Percentiles rank a stretch among this genome's conserved stretches.
Evolutionary conservation across 1,139 yeast genomes (phyloP).

Genomic region (Kurtzmaniella natalensis): DNA sequence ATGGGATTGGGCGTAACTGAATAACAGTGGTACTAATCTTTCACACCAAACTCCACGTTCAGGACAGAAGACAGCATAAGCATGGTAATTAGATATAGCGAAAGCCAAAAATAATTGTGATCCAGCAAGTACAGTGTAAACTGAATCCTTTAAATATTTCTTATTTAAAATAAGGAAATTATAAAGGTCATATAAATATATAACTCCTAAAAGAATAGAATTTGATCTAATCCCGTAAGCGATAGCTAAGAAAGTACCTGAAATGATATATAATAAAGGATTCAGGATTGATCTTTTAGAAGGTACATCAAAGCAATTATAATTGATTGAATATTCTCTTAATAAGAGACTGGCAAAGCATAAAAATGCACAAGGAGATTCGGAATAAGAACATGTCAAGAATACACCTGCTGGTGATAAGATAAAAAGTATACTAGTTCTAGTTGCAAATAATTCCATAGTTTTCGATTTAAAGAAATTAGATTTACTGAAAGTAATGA

Average conservation of each 20-base stretch:
- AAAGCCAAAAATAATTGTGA: conserved; percentile 44
- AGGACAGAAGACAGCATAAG: conserved; percentile 63
- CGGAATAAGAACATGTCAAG: conserved; percentile 72
- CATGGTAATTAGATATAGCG: conserved; percentile 43
- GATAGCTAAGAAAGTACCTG: conserved; percentile 57
- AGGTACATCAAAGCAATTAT: conserved; percentile 13
- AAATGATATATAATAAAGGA: conserved; percentile 32
- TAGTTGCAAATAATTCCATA: conserved; percentile 22
- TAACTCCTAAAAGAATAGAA: conserved; percentile 64
- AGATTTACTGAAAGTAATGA: conserved; percentile 21
- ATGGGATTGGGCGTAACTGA: conserved; percentile 67
- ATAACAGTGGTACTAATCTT: conserved; percentile 52
- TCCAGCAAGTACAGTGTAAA: conserved; percentile 50
- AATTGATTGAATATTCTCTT: conserved; percentile 38
- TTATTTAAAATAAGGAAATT: conserved; percentile 17
- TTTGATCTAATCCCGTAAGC: conserved; percentile 72
- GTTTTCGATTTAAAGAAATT: conserved; percentile 14
- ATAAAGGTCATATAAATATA: conserved; percentile 57
- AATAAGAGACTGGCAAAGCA: conserved; percentile 56
- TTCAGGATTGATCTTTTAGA: conserved; percentile 12
- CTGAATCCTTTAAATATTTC: conserved; percentile 12
- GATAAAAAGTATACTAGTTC: conserved; percentile 46
- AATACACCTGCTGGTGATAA: conserved; percentile 82
- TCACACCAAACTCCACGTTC: conserved; percentile 78
- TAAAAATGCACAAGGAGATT: conserved; percentile 64